Conservation (phyloP, 129 eudicot genomes). For the Arctium minus region DNA sequence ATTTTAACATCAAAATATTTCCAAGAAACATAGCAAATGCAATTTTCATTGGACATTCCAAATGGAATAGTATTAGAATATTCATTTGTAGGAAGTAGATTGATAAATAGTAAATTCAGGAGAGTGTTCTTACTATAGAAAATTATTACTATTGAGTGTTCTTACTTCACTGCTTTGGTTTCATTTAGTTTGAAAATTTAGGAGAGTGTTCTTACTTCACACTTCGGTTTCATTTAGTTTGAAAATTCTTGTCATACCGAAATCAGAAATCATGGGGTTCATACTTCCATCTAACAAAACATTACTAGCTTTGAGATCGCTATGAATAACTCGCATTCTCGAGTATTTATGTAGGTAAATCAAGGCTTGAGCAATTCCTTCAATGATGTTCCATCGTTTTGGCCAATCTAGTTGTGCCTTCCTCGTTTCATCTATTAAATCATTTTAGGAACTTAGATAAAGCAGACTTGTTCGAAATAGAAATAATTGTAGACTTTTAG, state of each 20-base stretch:
- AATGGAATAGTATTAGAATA: background rate
- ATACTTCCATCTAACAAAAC: constrained; percentile 20
- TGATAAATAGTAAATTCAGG: background rate
- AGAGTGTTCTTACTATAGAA: constrained; percentile 19
- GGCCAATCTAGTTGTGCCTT: constrained; percentile 39
- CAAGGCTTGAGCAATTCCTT: constrained; percentile 50
- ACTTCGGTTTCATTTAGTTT: constrained; percentile 11
- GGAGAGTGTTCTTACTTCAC: constrained; percentile 14
- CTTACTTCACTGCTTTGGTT: too few relatives aligned
- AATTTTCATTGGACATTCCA: background rate
- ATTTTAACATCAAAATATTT: background rate
- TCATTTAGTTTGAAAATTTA: too few relatives aligned
- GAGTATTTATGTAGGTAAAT: constrained; percentile 48
- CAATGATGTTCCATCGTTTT: constrained; percentile 31
- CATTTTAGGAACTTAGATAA: background rate
- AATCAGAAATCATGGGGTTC: constrained; percentile 31
- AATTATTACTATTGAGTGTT: too few relatives aligned
- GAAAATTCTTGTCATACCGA: constrained; percentile 31
- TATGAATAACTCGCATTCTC: constrained; percentile 29
- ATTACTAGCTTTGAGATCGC: constrained; percentile 31
- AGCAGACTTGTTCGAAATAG: background rate
- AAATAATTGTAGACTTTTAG: background rate
- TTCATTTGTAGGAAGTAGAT: background rate
- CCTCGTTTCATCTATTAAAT: constrained; percentile 24
- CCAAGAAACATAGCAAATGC: too few relatives aligned